Evolutionary conservation across 1,284 basidiomycete genomes (phyloP).

Genomic region (Fomitopsis pinicola): DNA sequence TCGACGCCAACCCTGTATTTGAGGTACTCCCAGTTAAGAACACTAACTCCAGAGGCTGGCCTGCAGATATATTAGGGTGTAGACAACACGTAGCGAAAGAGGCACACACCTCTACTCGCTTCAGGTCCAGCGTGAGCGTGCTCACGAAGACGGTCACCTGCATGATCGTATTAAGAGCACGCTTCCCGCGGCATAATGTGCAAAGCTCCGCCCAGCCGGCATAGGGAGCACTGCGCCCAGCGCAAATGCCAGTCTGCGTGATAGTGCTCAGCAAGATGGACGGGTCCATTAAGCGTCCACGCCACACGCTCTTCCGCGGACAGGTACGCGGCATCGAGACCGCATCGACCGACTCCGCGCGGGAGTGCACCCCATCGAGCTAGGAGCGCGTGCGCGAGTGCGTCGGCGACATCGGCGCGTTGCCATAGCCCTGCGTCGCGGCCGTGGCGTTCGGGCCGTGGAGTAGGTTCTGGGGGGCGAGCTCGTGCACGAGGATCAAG

Average conservation of each 20-base stretch:
- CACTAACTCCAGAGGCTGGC: too few species aligned
- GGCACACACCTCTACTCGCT: slow-evolving; percentile 75
- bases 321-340: slow-evolving; percentile 62
- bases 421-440: slow-evolving; percentile 23
- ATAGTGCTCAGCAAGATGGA: slow-evolving; percentile 89
- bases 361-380: slow-evolving; percentile 56
- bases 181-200: slow-evolving; percentile 94
- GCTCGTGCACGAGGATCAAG: slow-evolving; percentile 94
- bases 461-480: slow-evolving; percentile 86
- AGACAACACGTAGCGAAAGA: not conserved
- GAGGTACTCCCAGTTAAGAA: slow-evolving; percentile 76
- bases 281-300: slow-evolving; percentile 90
- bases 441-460: slow-evolving; percentile 71
- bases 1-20: slow-evolving; percentile 86
- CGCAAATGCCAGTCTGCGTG: slow-evolving; percentile 94
- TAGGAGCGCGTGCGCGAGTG: slow-evolving; percentile 52
- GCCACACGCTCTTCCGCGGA: slow-evolving; percentile 86
- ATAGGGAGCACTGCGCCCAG: slow-evolving; percentile 94
- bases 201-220: slow-evolving; percentile 98
- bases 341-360: slow-evolving; percentile 60
- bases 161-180: slow-evolving; percentile 88
- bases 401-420: slow-evolving; percentile 56
- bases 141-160: slow-evolving; percentile 95
- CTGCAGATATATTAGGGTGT: slow-evolving; percentile 34
- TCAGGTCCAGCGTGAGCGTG: slow-evolving; percentile 81